These are phyloP conservation scores for Suillus bovinus DNA, from an alignment of 768 basidiomycete species.

Conservation along the genomic window DNA sequence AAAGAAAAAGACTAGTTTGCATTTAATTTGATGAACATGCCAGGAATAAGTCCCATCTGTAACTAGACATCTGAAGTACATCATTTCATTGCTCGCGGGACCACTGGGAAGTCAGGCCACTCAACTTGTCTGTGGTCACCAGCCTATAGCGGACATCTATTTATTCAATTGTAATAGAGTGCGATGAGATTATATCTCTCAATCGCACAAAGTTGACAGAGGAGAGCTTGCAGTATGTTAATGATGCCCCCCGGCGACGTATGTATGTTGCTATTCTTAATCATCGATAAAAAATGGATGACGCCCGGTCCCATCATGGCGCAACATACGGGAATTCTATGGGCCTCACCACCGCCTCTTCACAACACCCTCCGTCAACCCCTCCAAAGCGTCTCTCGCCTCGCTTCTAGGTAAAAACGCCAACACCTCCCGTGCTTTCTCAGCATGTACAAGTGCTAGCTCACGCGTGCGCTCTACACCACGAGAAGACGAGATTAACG, in stretches of 20 bases:
- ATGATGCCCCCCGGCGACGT: neutral
- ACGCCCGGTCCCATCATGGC: neutral
- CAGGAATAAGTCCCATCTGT: no score
- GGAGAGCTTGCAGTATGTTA: neutral
- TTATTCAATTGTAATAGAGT: neutral
- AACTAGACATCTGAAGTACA: no score
- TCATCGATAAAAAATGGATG: neutral
- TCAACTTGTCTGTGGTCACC: no score
- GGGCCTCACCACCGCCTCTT: slow-evolving; percentile 49
- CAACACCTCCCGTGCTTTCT: slow-evolving; percentile 73
- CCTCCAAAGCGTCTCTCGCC: slow-evolving; percentile 73
- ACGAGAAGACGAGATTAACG: slow-evolving; percentile 63
- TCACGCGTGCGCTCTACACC: slow-evolving; percentile 78
- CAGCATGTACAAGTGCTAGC: slow-evolving; percentile 74
- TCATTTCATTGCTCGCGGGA: no score
- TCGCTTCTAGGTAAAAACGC: slow-evolving; percentile 77
- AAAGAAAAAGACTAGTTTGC: no score
- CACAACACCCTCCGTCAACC: slow-evolving; percentile 67
- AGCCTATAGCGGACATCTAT: no score
- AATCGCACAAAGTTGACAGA: neutral
- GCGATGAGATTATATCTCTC: neutral
- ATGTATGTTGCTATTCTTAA: neutral
- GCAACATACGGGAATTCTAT: neutral
- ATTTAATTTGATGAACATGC: no score
- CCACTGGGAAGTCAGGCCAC: no score